These are phyloP conservation scores for Oenanthe javanica DNA, from an alignment of 140 eudicot species.

Conservation along the genomic window DNA sequence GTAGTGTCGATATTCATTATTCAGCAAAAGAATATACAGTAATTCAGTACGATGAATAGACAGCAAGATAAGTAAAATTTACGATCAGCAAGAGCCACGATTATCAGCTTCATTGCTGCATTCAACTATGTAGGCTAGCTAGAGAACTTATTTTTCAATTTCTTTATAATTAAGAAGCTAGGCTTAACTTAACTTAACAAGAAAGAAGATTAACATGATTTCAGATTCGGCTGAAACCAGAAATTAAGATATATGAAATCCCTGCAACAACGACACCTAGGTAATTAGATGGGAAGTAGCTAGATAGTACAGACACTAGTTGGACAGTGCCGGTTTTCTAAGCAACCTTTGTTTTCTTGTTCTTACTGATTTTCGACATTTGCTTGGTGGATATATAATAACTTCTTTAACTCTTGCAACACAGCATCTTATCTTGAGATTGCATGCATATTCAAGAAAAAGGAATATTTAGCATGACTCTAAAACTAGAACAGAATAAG, in stretches of 20 bases:
- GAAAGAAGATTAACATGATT: too few species aligned
- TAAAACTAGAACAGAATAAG: background rate
- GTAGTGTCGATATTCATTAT: background rate
- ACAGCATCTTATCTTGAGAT: background rate
- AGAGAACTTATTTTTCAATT: too few species aligned
- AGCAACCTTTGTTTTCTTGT: background rate
- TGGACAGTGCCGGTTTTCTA: background rate
- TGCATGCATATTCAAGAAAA: background rate
- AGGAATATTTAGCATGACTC: too few species aligned
- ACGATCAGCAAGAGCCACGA: background rate
- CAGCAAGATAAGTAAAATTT: background rate
- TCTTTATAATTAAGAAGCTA: too few species aligned
- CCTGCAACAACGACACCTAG: too few species aligned
- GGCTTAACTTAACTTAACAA: too few species aligned
- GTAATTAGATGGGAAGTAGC: too few species aligned
- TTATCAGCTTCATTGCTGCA: background rate
- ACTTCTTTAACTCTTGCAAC: background rate
- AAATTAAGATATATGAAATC: background rate
- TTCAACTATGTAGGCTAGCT: background rate
- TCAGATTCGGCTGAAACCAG: too few species aligned
- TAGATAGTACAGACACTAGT: background rate
- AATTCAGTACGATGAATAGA: background rate
- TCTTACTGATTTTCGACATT: background rate
- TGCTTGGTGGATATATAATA: background rate
- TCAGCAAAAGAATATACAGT: background rate